Base-by-base conservation (phyloP, 2,329 filamentous ascomycete genomes). In the Acarospora socialis region DNA sequence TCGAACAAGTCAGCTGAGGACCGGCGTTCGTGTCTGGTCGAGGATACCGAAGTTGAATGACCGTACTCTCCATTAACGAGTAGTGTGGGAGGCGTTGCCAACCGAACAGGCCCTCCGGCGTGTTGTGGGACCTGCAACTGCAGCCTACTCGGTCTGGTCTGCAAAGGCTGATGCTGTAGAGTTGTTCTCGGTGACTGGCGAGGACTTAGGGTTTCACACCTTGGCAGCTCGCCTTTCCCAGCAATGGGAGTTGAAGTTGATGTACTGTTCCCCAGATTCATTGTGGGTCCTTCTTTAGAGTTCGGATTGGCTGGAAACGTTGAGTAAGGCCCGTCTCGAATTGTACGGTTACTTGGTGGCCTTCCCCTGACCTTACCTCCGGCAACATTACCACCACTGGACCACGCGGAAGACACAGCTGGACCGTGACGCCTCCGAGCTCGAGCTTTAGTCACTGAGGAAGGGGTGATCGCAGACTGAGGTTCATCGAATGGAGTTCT, bases 381-480 rank as follows among this genome's bases (percentile, higher is more conserved):
- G 1, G 70, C 59, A 8, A 73, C 63, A 22, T 66, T 62, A 10
- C 70, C 70, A 36, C 68, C 71, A 40, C 73, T 73, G 34, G 78
- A 73, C 86, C 86, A 94, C 1, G 86, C 86, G 7, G 84, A 93
- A 1, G 84, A 93, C 0, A 93, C 82, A 5, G 81, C 83, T 0
- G 83, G 80, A 0, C 84, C 84, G 50, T 92, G 80, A 3, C 81
- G 70, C 34, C 77, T 65, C 33, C 68, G 54, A 4, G 63, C 54
- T 36, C 68, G 64, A 2, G 57, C 28, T 18, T 29, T 18, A 19
- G 30, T 21, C 12, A 27, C 22, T 5, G 35, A 28, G 13, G 68
- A 72, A 1, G 77, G 73, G 3, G 77, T 80, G n/a, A 81, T 63
- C 3, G 81, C 80, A 1, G 82, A 84, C 29, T 67, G 73, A 7